phyloP scores from a whole-genome alignment of 306 rosid species.

The Cucurbita ficifolia region DNA sequence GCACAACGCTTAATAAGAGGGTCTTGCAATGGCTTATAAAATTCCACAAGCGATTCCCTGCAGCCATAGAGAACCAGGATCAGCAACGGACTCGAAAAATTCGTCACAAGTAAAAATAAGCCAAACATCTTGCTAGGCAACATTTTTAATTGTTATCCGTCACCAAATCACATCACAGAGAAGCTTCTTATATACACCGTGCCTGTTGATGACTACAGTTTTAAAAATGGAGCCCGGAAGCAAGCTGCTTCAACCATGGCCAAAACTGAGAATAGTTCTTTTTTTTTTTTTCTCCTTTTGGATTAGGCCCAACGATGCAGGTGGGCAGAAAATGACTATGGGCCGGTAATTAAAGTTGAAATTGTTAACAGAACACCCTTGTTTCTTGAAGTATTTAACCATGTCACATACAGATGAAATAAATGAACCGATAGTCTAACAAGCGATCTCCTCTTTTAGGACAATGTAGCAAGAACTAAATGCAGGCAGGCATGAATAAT shows the following conservation, averaged over 20 bases:
- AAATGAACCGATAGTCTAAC: not conserved
- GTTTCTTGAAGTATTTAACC: not conserved
- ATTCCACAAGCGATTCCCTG: constrained; percentile 40
- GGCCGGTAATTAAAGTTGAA: not conserved
- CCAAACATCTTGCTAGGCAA: not conserved
- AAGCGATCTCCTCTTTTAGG: not conserved
- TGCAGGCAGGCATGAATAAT: not conserved
- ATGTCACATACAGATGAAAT: not conserved
- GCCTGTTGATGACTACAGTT: not conserved
- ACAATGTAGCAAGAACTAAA: not conserved
- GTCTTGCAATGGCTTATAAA: constrained; percentile 72
- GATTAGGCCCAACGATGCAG: not conserved
- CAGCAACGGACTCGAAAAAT: not conserved
- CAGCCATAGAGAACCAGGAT: constrained; percentile 7
- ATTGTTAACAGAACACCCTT: not conserved
- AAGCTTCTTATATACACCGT: not conserved
- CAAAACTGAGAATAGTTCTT: not conserved
- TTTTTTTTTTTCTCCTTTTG: not conserved
- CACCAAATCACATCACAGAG: not conserved
- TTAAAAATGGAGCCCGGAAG: not conserved
- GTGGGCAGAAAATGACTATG: not conserved
- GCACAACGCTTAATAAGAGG: constrained; percentile 52
- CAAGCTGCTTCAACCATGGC: not conserved
- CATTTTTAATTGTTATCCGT: not conserved
- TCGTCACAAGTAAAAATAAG: not conserved